phyloP scores from a whole-genome alignment of 2,329 filamentous ascomycete species.

The Cladophialophora exuberans region DNA sequence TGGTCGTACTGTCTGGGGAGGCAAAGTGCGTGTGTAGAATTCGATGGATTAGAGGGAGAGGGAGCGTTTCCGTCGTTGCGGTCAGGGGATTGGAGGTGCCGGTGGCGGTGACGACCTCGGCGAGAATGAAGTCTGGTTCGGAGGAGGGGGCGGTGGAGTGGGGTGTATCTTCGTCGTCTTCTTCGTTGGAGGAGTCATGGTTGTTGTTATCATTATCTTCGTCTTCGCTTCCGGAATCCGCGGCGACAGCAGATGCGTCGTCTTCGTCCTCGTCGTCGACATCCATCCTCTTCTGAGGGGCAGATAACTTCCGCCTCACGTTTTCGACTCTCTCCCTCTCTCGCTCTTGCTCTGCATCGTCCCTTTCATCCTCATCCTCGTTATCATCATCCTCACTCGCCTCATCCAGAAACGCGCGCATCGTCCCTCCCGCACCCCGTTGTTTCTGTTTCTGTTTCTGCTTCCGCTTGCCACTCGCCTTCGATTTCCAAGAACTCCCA shows the following conservation, averaged over 20 bases:
- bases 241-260: background rate
- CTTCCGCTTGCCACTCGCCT: background rate
- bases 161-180: constrained; percentile 14
- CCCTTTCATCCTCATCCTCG: constrained; percentile 6
- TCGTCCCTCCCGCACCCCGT: constrained; percentile 14
- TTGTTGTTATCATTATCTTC: constrained; percentile 1
- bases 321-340: background rate
- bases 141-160: constrained; percentile 25
- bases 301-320: background rate
- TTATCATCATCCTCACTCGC: constrained; percentile 15
- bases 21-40: constrained; percentile 80
- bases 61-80: constrained; percentile 59
- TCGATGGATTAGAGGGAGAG: constrained; percentile 72
- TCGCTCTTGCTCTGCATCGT: constrained; percentile 1
- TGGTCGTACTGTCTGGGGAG: constrained; percentile 67
- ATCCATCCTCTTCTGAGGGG: background rate
- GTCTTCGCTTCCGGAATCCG: background rate
- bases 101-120: constrained; percentile 42
- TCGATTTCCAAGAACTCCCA: background rate
- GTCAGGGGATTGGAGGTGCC: constrained; percentile 41
- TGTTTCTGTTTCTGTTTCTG: constrained; percentile 2
- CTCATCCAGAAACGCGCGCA: constrained; percentile 17
- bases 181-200: background rate
- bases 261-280: background rate
- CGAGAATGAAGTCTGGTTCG: constrained; percentile 53